Evolutionary conservation across 2,329 filamentous ascomycete genomes (phyloP).

Genomic region (Hypoxylon sp.): DNA sequence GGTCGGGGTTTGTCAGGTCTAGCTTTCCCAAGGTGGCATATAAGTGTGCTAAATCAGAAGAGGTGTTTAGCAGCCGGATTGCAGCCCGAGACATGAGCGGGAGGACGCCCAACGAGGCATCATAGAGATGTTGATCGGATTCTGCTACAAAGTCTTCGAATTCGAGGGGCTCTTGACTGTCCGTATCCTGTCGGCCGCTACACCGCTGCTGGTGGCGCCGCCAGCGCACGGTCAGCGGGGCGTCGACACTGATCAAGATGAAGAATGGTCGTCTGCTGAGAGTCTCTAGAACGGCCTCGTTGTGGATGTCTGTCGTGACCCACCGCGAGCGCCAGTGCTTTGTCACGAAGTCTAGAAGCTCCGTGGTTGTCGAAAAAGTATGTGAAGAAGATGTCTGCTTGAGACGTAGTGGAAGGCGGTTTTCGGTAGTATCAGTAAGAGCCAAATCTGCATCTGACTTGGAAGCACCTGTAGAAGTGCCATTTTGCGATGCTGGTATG

Average conservation of each 20-base stretch:
- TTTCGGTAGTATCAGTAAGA: constrained; percentile 19
- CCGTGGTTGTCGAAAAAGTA: constrained; percentile 73
- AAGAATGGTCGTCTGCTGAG: constrained; percentile 90
- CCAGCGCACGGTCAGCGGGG: constrained; percentile 88
- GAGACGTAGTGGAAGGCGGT: constrained; percentile 11
- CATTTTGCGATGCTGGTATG: constrained; percentile 14
- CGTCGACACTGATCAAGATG: constrained; percentile 91
- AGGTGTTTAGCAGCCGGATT: constrained; percentile 88
- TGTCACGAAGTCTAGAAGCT: constrained; percentile 88
- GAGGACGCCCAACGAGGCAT: constrained; percentile 73
- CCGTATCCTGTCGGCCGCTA: constrained; percentile 12
- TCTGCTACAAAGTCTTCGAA: constrained; percentile 71
- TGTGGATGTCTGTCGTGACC: constrained; percentile 87
- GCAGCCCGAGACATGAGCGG: constrained; percentile 86
- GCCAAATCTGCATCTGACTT: constrained; percentile 16
- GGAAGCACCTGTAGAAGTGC: not conserved
- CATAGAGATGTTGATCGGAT: constrained; percentile 84
- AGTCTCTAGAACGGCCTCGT: constrained; percentile 79
- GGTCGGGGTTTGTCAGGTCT: constrained; percentile 82
- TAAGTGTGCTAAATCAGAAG: constrained; percentile 78
- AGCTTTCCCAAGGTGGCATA: constrained; percentile 80
- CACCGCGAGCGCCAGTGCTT: constrained; percentile 85
- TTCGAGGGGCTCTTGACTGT: constrained; percentile 50
- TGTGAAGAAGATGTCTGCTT: constrained; percentile 47
- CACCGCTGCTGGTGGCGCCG: constrained; percentile 73